phyloP scores from a whole-genome alignment of 2,329 filamentous ascomycete genomes.

The Aspergillus sp. region DNA sequence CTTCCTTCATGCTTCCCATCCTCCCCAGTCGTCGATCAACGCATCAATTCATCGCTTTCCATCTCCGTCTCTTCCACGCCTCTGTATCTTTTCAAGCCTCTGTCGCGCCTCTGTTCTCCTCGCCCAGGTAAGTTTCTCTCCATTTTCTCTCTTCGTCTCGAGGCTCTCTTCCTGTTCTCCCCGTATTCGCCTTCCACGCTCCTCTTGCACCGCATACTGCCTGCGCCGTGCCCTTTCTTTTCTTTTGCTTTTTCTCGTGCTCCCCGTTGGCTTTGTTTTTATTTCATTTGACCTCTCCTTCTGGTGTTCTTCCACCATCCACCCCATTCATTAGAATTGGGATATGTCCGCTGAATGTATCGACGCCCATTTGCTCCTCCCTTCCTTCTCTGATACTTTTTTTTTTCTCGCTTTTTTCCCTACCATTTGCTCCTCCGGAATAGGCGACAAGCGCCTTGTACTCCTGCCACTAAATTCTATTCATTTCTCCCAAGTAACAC shows the following conservation, averaged over 20 bases:
- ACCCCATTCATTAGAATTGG: not conserved
- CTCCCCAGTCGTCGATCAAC: conserved; percentile 6
- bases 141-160: conserved; percentile 1
- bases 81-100: not conserved
- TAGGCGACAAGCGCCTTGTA: conserved; percentile 9
- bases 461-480: conserved; percentile 1
- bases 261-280: conserved; percentile 7
- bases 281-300: not conserved
- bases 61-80: not conserved
- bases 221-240: conserved; percentile 10
- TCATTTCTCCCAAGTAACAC: conserved; percentile 2
- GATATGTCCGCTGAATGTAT: not conserved
- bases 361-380: not conserved
- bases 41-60: not conserved
- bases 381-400: not conserved
- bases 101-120: conserved; percentile 6
- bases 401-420: conserved; percentile 1
- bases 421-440: not conserved
- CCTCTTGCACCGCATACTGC: conserved; percentile 7
- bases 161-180: conserved; percentile 5
- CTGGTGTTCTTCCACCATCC: not conserved
- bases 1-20: conserved; percentile 7
- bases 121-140: conserved; percentile 3
- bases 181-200: not conserved
- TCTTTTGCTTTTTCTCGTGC: conserved; percentile 9